Conservation (phyloP, 179 eudicot species). For the Heliamphora ciliata region DNA sequence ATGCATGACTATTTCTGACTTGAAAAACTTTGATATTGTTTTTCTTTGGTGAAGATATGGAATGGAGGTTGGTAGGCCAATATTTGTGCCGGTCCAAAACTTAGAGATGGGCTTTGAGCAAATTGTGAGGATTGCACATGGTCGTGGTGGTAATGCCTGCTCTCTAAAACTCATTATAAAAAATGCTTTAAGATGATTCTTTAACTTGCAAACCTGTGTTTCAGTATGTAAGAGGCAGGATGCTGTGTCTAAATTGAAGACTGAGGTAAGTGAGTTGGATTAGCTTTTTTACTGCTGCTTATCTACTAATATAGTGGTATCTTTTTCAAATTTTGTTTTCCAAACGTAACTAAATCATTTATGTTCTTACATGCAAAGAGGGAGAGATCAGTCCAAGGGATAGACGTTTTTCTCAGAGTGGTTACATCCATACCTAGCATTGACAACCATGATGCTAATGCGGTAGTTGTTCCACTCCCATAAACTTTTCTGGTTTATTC, state of each 20-base stretch:
- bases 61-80: slow-evolving; percentile 68
- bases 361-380: slow-evolving; percentile 36
- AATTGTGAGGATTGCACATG: slow-evolving; percentile 77
- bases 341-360: slow-evolving; percentile 6
- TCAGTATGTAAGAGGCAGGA: slow-evolving; percentile 78
- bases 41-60: slow-evolving; percentile 44
- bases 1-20: not conserved
- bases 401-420: slow-evolving; percentile 68
- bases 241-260: slow-evolving; percentile 57
- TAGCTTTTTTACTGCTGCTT: not conserved
- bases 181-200: slow-evolving; percentile 4
- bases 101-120: slow-evolving; percentile 90
- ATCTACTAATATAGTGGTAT: not conserved
- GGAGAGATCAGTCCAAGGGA: slow-evolving; percentile 64
- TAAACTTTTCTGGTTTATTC: not conserved
- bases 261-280: slow-evolving; percentile 49
- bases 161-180: slow-evolving; percentile 4
- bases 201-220: not conserved
- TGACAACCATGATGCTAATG: slow-evolving; percentile 80
- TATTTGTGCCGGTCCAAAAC: slow-evolving; percentile 66
- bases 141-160: slow-evolving; percentile 64
- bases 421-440: slow-evolving; percentile 76
- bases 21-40: not conserved
- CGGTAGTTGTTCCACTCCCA: slow-evolving; percentile 38
- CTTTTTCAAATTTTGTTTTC: not conserved